These are phyloP conservation scores for Pleomassaria siparia DNA, from an alignment of 2,329 filamentous ascomycete species.

Conservation along the genomic window DNA sequence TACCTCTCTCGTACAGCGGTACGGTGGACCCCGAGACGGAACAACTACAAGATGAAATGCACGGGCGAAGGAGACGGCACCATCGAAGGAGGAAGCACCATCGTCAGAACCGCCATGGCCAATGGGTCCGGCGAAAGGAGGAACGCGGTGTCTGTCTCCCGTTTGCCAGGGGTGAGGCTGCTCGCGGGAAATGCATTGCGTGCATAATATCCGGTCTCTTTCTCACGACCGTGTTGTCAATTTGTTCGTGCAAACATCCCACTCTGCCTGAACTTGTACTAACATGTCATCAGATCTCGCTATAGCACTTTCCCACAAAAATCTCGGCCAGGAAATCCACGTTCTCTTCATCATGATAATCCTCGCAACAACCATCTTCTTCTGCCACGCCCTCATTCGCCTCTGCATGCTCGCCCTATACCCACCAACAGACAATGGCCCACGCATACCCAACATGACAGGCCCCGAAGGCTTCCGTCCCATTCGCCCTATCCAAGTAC, in stretches of 20 bases:
- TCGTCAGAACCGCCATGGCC: slow-evolving; percentile 18
- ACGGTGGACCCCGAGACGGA: slow-evolving; percentile 54
- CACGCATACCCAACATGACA: slow-evolving; percentile 51
- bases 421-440: slow-evolving; percentile 32
- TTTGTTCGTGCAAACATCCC: slow-evolving; percentile 60
- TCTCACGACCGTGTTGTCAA: slow-evolving; percentile 58
- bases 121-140: slow-evolving; percentile 31
- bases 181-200: slow-evolving; percentile 34
- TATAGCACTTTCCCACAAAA: slow-evolving; percentile 66
- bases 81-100: slow-evolving; percentile 29
- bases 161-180: slow-evolving; percentile 28
- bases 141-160: slow-evolving; percentile 20
- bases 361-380: slow-evolving; percentile 72
- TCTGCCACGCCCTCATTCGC: slow-evolving; percentile 76
- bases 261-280: slow-evolving; percentile 3
- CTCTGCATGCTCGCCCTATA: slow-evolving; percentile 67
- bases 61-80: slow-evolving; percentile 39
- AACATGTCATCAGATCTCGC: slow-evolving; percentile 64
- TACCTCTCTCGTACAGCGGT: slow-evolving; percentile 34
- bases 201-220: slow-evolving; percentile 68
- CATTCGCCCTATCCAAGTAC: slow-evolving; percentile 72
- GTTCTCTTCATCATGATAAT: slow-evolving; percentile 79
- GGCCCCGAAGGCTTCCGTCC: slow-evolving; percentile 69
- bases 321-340: slow-evolving; percentile 70
- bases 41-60: slow-evolving; percentile 50